Evolutionary conservation across 2,329 filamentous ascomycete genomes (phyloP).

Genomic region (Fusarium mundagurra): DNA sequence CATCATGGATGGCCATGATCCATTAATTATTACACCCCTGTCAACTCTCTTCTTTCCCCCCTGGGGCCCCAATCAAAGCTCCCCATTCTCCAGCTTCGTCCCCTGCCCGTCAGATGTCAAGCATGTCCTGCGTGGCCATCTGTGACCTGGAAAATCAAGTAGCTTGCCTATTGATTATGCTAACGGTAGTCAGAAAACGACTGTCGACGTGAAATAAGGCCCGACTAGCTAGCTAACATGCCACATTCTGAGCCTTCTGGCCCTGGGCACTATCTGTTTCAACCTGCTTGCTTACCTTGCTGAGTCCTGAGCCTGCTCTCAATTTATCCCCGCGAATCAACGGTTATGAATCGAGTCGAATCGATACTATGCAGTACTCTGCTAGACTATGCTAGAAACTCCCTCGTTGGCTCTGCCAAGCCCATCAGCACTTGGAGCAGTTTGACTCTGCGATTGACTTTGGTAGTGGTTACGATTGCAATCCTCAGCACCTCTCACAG

Average conservation of each 20-base stretch:
- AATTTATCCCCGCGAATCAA: conserved; percentile 27
- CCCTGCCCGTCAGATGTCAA: conserved; percentile 36
- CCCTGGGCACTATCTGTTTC: conserved; percentile 1
- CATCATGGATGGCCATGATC: not conserved
- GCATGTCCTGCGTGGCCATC: conserved; percentile 15
- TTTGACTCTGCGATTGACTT: conserved; percentile 12
- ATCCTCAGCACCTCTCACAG: not conserved
- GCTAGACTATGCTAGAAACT: not conserved
- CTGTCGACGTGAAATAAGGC: conserved; percentile 34
- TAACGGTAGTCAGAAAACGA: not conserved
- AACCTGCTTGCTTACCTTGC: not conserved
- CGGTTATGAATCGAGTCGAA: not conserved
- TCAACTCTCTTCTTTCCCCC: not conserved
- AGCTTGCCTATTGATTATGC: conserved; percentile 24
- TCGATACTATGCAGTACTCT: not conserved
- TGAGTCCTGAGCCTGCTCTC: not conserved
- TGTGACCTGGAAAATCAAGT: conserved; percentile 1
- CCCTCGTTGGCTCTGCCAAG: not conserved
- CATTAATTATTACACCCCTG: not conserved
- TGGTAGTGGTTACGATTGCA: not conserved
- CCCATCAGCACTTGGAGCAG: not conserved
- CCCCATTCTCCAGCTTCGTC: conserved; percentile 22
- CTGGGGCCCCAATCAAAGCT: conserved; percentile 33
- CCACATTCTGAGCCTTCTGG: conserved; percentile 8
- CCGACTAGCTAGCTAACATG: conserved; percentile 38